Base-by-base conservation (phyloP, 495 filamentous ascomycete genomes). In the Halenospora varia region DNA sequence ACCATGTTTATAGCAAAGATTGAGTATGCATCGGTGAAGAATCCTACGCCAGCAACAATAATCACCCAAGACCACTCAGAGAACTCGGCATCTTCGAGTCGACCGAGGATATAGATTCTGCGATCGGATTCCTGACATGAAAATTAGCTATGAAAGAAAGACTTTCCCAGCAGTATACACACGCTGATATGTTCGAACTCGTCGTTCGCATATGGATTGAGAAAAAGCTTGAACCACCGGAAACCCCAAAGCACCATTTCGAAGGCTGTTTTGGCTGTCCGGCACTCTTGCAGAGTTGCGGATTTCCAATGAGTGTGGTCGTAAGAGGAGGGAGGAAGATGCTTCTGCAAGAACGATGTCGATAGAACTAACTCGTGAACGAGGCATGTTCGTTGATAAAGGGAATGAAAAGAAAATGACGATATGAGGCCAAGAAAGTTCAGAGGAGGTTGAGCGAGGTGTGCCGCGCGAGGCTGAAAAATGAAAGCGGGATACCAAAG, bases 1-100 rank as follows among this genome's bases (percentile, higher is more conserved):
- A 84, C 74, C 52, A 88, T 73, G 57, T 87, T 88, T 67, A 92
- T 88, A 48, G 88, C 85, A 67, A 92, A 94, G 68, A 90, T 86
- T 53, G 83, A 82, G 68, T 87, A 87, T n/a, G 82, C 81, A 68
- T 89, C 88, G 6, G 87, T 87, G 70, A 92, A 89, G 79, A 92
- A 90, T 45, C 88, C 87, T 39, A 89, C 79, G 53, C 88, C 88
- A 6, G 88, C 86, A 4, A 92, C 88, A 20, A 87, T 68, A 35
- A 89, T 71, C 55, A 88, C 59, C 54, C 59, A 60, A 8, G 52
- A 55, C 42, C 46, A 60, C 51, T 60, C 57, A 29, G 57, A 60
- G 22, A 55, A 50, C n/a, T 55, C 35, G 0, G 57, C 57, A 29
- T 44, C 19, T 23, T 60, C 57, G 4, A 60, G 52, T 29, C 57